Evolutionary conservation across 2,329 filamentous ascomycete genomes (phyloP), one percentile per base, ranked within the genome.

Genomic region (Aspergillus sp.): DNA sequence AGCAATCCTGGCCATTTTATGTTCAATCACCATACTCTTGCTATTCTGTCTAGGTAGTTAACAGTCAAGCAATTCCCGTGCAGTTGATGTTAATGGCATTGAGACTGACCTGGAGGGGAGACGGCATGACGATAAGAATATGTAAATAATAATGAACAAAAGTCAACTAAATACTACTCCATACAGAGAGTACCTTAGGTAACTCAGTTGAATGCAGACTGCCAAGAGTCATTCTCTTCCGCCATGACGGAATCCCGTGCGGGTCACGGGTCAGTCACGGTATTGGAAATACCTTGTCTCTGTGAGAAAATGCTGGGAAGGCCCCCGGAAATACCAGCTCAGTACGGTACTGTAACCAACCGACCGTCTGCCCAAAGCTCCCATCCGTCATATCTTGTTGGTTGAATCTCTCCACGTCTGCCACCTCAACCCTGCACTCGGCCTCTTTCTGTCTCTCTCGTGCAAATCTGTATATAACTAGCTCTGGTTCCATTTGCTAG

Each of bases 331-430:
- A 42, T 42, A 42, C 36, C 36, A 5, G 2, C 6, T 9, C 20
- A 1, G 20, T 47, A 47, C 36, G 1, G 16, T 42, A 42, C 36
- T 3, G 36, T 42, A 22, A 14, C 12, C 0, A 22, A 47, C 45
- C 18, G 18, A 4, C 22, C 18, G 18, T 16, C 45, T 20, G 45
- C 45, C 45, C 45, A 24, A 47, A 47, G 32, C 47, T 42, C 16
- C 36, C 26, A 29, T 36, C 32, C 32, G 32, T 14, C 32, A 14
- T 49, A 29, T 52, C 54, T 60, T n/a, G 58, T 55, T 32, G 57
- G 45, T 56, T 49, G 42, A 16, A 39, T 49, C 50, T 61, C 59
- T 56, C 51, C 55, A 52, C 57, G 32, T 14, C 54, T 26, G 29
- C 50, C 54, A 42, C 20, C 49, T 49, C 10, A 50, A 49, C 54